These are phyloP conservation scores for Metschnikowia continentalis DNA, from an alignment of 805 yeast species.

Conservation along the genomic window DNA sequence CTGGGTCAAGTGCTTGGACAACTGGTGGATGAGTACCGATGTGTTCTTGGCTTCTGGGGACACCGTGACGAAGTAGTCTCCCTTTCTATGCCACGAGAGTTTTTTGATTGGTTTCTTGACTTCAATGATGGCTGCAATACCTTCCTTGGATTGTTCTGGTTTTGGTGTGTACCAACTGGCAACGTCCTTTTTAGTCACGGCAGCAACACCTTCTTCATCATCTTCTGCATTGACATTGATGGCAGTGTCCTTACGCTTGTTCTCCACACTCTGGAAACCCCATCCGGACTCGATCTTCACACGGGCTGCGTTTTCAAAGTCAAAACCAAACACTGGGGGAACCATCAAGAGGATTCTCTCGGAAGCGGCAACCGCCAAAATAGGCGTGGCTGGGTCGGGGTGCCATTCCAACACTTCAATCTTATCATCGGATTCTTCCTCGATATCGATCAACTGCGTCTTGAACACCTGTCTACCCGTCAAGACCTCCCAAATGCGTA, in stretches of 20 bases:
- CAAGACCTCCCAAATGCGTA: conserved; percentile 92
- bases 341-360: conserved; percentile 72
- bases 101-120: conserved; percentile 67
- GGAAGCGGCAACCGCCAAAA: conserved; percentile 81
- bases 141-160: conserved; percentile 52
- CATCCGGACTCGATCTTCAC: conserved; percentile 83
- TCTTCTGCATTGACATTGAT: conserved; percentile 35
- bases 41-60: conserved; percentile 89
- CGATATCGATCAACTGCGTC: conserved; percentile 47
- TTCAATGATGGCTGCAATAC: conserved; percentile 70
- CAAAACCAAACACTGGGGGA: conserved; percentile 90
- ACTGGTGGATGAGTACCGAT: conserved; percentile 89
- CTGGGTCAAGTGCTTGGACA: conserved; percentile 91
- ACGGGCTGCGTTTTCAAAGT: conserved; percentile 75
- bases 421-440: conserved; percentile 64
- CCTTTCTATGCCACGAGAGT: conserved; percentile 93
- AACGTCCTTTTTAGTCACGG: conserved; percentile 43
- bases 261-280: conserved; percentile 72
- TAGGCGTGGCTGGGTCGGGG: conserved; percentile 70
- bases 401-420: conserved; percentile 86
- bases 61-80: conserved; percentile 95
- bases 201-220: conserved; percentile 21
- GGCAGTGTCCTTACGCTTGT: conserved; percentile 40
- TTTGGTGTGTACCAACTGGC: conserved; percentile 84
- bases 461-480: conserved; percentile 92